These are phyloP conservation scores for Eragrostis tef DNA, from an alignment of 202 grass and related monocot genomes.

Conservation along the genomic window DNA sequence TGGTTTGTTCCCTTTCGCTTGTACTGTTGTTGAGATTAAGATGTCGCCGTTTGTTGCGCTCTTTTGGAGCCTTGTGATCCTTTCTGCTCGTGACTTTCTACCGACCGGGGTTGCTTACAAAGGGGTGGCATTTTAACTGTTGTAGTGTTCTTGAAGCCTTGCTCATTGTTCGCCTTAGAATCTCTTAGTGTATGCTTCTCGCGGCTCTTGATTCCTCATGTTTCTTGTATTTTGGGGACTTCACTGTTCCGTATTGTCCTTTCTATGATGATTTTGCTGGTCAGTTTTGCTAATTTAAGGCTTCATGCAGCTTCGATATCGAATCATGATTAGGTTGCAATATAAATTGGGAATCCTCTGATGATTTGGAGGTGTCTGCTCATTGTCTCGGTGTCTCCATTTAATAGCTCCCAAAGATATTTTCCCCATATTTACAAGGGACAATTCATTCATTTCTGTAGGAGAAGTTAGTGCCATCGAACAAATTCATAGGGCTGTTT, in stretches of 20 bases:
- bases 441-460: conserved; percentile 3
- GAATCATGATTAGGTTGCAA: not conserved
- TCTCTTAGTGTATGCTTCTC: not conserved
- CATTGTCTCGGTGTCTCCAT: not conserved
- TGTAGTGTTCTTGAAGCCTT: conserved; percentile 36
- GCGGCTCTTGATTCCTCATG: conserved; percentile 7
- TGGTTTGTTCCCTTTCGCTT: conserved; percentile 25
- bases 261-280: not conserved
- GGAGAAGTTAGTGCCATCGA: not conserved
- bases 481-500: not conserved
- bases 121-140: conserved; percentile 13
- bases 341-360: not conserved
- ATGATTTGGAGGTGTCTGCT: conserved; percentile 9
- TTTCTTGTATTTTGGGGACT: not conserved
- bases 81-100: conserved; percentile 47
- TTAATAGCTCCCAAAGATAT: conserved; percentile 23
- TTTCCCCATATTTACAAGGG: not conserved
- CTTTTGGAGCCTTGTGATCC: conserved; percentile 50
- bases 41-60: conserved; percentile 38
- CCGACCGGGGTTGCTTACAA: conserved; percentile 40
- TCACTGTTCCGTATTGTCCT: not conserved
- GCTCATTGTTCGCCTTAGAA: not conserved
- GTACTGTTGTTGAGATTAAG: conserved; percentile 46
- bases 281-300: not conserved
- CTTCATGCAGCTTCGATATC: not conserved